Conservation (phyloP, 768 basidiomycete species). For the Neoboletus brunneissimus region DNA sequence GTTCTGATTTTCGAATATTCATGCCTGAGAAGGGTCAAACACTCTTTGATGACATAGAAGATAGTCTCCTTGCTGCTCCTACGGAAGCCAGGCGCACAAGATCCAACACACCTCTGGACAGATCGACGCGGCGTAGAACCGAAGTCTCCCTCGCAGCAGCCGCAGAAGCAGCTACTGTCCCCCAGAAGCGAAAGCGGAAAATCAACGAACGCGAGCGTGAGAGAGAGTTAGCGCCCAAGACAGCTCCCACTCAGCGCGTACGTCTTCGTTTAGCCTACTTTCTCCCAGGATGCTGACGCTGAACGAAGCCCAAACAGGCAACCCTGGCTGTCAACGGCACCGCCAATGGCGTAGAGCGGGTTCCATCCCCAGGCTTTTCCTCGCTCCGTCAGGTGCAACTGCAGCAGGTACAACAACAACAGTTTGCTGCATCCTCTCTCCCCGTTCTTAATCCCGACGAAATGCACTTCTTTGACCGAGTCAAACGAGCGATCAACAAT, state of each 20-base stretch:
- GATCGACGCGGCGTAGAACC: slow-evolving; percentile 43
- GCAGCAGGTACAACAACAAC: slow-evolving; percentile 23
- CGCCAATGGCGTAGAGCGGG: slow-evolving; percentile 20
- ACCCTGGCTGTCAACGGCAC: slow-evolving; percentile 16
- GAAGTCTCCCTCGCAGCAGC: slow-evolving; percentile 43
- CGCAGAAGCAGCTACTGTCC: slow-evolving; percentile 40
- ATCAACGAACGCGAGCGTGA: slow-evolving; percentile 42
- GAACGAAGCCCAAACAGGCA: slow-evolving; percentile 23
- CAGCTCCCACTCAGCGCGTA: slow-evolving; percentile 25
- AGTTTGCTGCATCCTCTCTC: slow-evolving; percentile 16
- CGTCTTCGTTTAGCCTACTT: slow-evolving; percentile 1
- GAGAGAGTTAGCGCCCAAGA: slow-evolving; percentile 30
- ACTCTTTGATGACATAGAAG: slow-evolving; percentile 44
- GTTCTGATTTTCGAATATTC: slow-evolving; percentile 72
- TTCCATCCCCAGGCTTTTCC: slow-evolving; percentile 21
- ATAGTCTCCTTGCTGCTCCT: slow-evolving; percentile 27
- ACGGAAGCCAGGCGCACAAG: slow-evolving; percentile 33
- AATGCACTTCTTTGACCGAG: slow-evolving; percentile 88
- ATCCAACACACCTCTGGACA: slow-evolving; percentile 34
- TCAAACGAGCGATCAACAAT: slow-evolving; percentile 68
- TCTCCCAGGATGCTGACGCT: slow-evolving; percentile 3
- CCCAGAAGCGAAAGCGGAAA: slow-evolving; percentile 72
- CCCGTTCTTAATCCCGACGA: slow-evolving; percentile 44
- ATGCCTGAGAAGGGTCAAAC: slow-evolving; percentile 61
- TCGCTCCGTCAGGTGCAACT: slow-evolving; percentile 23